Evolutionary conservation across 768 basidiomycete species (phyloP).

Genomic region (Tubosaeta sp.): DNA sequence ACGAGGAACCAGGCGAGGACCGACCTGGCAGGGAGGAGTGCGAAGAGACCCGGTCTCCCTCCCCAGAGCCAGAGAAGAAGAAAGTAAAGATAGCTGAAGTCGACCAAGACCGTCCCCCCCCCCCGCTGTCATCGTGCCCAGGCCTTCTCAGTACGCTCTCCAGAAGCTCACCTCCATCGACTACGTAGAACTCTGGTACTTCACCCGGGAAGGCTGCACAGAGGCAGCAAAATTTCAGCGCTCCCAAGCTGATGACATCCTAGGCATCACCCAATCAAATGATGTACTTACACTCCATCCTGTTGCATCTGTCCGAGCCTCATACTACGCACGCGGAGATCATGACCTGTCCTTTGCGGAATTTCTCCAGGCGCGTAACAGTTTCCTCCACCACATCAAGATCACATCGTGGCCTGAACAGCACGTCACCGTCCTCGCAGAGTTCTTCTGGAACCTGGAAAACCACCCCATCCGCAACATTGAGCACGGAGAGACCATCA

Average conservation of each 20-base stretch:
- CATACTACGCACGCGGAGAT: constrained; percentile 13
- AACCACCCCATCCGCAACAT: not conserved
- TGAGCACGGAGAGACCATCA: not conserved
- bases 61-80: too few species aligned
- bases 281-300: constrained; percentile 11
- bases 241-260: not conserved
- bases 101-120: too few species aligned
- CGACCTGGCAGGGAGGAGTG: too few species aligned
- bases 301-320: constrained; percentile 12
- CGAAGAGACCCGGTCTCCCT: too few species aligned
- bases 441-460: constrained; percentile 5
- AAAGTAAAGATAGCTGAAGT: too few species aligned
- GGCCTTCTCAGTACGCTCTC: constrained; percentile 5
- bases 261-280: constrained; percentile 11
- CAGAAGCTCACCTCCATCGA: constrained; percentile 5
- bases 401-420: not conserved
- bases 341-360: constrained; percentile 13
- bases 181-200: constrained; percentile 12
- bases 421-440: not conserved
- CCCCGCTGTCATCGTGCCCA: not conserved
- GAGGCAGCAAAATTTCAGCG: not conserved
- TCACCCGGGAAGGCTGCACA: constrained; percentile 2
- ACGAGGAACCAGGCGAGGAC: too few species aligned
- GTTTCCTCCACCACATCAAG: not conserved
- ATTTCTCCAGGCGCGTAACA: constrained; percentile 7